Percentiles rank a stretch among this genome's conserved stretches.
Conservation (phyloP, 495 filamentous ascomycete genomes). For the Talaromyces liani region DNA sequence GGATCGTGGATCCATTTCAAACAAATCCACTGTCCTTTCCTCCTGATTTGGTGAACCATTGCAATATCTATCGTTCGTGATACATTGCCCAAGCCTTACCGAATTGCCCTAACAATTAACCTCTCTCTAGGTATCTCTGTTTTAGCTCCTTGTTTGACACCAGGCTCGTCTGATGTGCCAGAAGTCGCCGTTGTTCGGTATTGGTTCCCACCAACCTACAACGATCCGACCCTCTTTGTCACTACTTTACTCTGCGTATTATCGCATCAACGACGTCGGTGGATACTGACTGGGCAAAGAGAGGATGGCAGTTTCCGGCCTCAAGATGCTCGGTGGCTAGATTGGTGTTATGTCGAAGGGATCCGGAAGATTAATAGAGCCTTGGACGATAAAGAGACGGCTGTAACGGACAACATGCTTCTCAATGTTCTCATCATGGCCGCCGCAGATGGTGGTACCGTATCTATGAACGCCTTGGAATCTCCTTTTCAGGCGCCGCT, state of each 20-base stretch:
- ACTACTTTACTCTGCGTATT: constrained; percentile 33
- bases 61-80: constrained; percentile 6
- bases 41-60: constrained; percentile 3
- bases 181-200: background rate
- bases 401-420: constrained; percentile 28
- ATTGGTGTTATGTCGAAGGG: constrained; percentile 28
- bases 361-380: constrained; percentile 31
- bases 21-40: constrained; percentile 4
- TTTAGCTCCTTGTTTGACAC: constrained; percentile 3
- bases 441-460: constrained; percentile 9
- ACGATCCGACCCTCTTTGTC: constrained; percentile 29
- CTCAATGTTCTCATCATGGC: constrained; percentile 35
- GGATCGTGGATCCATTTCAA: constrained; percentile 6
- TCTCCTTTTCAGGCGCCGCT: constrained; percentile 30
- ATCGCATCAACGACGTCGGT: constrained; percentile 33
- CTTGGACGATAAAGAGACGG: constrained; percentile 23
- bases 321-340: constrained; percentile 20
- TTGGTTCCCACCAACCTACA: constrained; percentile 30
- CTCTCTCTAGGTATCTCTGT: background rate
- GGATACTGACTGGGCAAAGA: constrained; percentile 18
- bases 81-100: background rate
- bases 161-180: constrained; percentile 1
- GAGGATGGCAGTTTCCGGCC: constrained; percentile 14
- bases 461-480: constrained; percentile 6
- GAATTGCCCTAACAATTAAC: background rate